Evolutionary conservation across 495 filamentous ascomycete genomes (phyloP).

Genomic region (Cryomyces antarcticus): DNA sequence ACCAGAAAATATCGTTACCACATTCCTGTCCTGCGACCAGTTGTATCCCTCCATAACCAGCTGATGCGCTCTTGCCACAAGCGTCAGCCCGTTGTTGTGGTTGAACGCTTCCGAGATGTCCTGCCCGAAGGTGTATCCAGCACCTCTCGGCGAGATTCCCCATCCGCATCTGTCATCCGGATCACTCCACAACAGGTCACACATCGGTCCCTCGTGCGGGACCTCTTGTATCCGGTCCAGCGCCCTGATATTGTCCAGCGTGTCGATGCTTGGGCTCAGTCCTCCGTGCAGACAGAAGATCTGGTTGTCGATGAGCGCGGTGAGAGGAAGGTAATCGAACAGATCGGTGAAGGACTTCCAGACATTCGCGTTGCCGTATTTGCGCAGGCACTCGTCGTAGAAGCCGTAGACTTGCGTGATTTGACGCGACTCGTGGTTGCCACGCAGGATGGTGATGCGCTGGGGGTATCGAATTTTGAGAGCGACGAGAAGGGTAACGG

Average conservation of each 20-base stretch:
- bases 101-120: constrained; percentile 99
- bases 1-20: constrained; percentile 98
- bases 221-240: constrained; percentile 96
- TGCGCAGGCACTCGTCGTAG: constrained; percentile 92
- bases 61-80: constrained; percentile 87
- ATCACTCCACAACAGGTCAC: constrained; percentile 92
- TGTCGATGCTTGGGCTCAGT: constrained; percentile 89
- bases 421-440: constrained; percentile 93
- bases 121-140: constrained; percentile 97
- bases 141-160: constrained; percentile 93
- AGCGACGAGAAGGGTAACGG: constrained; percentile 79
- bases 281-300: constrained; percentile 99
- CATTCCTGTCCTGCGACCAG: constrained; percentile 91
- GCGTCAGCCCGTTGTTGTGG: constrained; percentile 94
- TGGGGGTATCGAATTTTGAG: constrained; percentile 92
- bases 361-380: constrained; percentile 96
- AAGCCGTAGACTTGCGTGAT: constrained; percentile 97
- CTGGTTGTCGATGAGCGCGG: constrained; percentile 96
- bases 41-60: constrained; percentile 98
- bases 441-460: constrained; percentile 90
- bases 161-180: constrained; percentile 96
- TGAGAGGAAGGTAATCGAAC: constrained; percentile 96
- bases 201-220: constrained; percentile 97
- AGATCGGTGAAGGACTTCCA: constrained; percentile 99
- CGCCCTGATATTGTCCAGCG: constrained; percentile 90